phyloP scores from a whole-genome alignment of 805 yeast genomes.

The Teunomyces barrocoloradensis region DNA sequence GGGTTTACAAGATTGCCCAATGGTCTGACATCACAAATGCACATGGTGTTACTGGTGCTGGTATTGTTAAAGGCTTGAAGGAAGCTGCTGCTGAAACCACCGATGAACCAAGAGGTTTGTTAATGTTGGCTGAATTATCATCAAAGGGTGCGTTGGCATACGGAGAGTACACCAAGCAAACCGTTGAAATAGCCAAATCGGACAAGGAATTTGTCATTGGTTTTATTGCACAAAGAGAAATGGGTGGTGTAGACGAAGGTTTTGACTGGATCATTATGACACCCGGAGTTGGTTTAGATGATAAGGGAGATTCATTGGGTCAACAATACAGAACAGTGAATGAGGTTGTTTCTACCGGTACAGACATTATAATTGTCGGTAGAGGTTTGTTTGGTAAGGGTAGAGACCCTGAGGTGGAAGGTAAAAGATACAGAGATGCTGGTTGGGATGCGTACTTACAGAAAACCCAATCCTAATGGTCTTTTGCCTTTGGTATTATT shows the following conservation, averaged over 20 bases:
- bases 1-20: constrained; percentile 80
- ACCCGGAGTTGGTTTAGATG: constrained; percentile 98
- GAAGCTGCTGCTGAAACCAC: constrained; percentile 74
- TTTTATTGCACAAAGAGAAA: constrained; percentile 87
- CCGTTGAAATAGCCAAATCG: constrained; percentile 80
- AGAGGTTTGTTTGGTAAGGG: constrained; percentile 95
- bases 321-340: constrained; percentile 94
- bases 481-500: neutral
- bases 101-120: constrained; percentile 77
- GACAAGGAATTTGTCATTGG: constrained; percentile 94
- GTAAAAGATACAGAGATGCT: constrained; percentile 83
- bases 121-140: constrained; percentile 94
- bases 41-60: constrained; percentile 95
- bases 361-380: constrained; percentile 97
- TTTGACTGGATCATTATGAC: constrained; percentile 97
- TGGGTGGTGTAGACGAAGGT: constrained; percentile 80
- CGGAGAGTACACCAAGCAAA: constrained; percentile 84
- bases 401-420: constrained; percentile 85
- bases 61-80: constrained; percentile 84
- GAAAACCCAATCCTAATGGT: constrained; percentile 15
- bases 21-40: constrained; percentile 99
- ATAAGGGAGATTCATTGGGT: constrained; percentile 92
- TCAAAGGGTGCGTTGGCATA: constrained; percentile 91
- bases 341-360: constrained; percentile 79
- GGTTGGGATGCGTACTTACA: constrained; percentile 90